Base-by-base conservation (phyloP, 257 asterid species). In the Ophiorrhiza pumila region DNA sequence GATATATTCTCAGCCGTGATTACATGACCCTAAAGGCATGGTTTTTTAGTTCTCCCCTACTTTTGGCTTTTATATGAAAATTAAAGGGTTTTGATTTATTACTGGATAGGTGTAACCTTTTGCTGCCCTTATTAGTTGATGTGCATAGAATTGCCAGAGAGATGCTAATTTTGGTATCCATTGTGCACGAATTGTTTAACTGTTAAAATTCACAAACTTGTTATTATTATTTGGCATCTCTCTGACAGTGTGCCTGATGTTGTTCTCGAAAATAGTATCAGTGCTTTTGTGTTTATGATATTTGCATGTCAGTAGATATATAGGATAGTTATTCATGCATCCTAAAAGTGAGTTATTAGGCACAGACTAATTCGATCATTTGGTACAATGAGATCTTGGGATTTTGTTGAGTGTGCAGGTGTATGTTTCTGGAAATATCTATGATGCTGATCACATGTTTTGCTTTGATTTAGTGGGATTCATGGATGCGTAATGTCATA, bases 21-120 rank as follows among this genome's bases (percentile, higher is more conserved):
- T 95, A 95, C 87, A 95, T 95, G 99, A 90, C 98, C 86, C 97
- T 95, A 63, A 95, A 95, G 99, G 99, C 82, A 64, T 61, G 88
- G 64, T 69, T 68, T 45, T 72, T 53, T 47, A 58, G 37, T 75
- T 34, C 22, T 35, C 22, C 37, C 41, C 65, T 32, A 53, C 71
- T 43, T 65, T 47, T 57, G 39, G 47, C n/a, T 60, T 56, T 73
- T 27, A 45, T 29, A 46, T 20, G 2, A n/a, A 43, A 31, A 45
- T 20, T 25, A 31, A 2, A 15, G 37, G 39, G 64, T 58, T 25
- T 45, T n/a, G n/a, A 25, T 12, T 14, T 67, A 64, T 39, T 60
- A 53, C 32, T 43, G 46, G 8, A 41, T 31, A 56, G 58, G 17
- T 67, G 75, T 56, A 69, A 42, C 20, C 11, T 63, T 49, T 43